Conservation (phyloP, 352 stramenopile species). For the Phytophthora nicotianae region DNA sequence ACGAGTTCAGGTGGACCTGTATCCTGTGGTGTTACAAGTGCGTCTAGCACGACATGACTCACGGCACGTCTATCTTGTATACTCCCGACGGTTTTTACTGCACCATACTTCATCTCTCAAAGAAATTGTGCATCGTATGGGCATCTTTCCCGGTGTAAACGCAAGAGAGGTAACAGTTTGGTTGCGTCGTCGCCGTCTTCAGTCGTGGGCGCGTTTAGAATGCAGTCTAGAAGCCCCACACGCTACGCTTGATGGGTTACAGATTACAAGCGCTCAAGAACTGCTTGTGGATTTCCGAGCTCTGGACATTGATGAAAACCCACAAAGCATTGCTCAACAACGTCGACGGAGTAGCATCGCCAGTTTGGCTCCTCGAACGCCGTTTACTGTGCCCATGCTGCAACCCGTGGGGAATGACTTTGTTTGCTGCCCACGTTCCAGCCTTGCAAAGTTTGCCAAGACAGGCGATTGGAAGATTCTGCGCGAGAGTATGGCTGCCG, state of each 20-base stretch:
- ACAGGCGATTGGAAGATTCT: conserved; percentile 44
- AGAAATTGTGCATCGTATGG: conserved; percentile 61
- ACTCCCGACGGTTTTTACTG: conserved; percentile 57
- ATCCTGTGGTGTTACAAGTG: conserved; percentile 61
- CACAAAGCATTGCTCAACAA: conserved; percentile 31
- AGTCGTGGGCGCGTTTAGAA: conserved; percentile 66
- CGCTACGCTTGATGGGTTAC: conserved; percentile 45
- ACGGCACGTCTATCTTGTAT: conserved; percentile 60
- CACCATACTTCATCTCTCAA: conserved; percentile 46
- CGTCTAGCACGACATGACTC: conserved; percentile 63
- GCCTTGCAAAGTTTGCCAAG: conserved; percentile 37
- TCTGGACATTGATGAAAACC: conserved; percentile 37
- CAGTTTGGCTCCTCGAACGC: conserved; percentile 22
- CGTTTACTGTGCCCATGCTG: conserved; percentile 53
- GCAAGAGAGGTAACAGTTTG: conserved; percentile 63
- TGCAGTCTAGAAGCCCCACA: conserved; percentile 49
- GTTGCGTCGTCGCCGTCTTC: conserved; percentile 58
- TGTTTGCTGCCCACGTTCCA: conserved; percentile 35
- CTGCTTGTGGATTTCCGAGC: conserved; percentile 75
- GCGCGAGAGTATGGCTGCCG: conserved; percentile 31
- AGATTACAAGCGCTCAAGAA: conserved; percentile 58
- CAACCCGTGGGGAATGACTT: conserved; percentile 75
- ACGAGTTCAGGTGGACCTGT: conserved; percentile 48
- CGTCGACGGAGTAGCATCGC: conserved; percentile 27
- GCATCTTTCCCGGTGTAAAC: conserved; percentile 59